Evolutionary conservation across 2,329 filamentous ascomycete genomes (phyloP).

Genomic region (Penicillium corylophilum): DNA sequence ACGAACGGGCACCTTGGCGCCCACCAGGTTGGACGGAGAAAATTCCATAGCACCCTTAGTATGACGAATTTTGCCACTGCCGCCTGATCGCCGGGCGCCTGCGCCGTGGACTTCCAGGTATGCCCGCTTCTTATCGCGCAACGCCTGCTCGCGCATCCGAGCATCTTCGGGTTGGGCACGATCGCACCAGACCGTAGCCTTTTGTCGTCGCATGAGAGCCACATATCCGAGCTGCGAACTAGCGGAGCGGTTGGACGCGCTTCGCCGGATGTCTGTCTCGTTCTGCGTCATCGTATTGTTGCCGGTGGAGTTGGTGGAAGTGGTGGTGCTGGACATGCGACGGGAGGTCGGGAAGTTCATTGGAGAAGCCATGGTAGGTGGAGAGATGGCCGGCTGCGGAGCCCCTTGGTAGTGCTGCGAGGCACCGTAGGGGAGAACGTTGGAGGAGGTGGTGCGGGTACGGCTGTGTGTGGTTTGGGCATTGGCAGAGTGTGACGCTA

Average conservation of each 20-base stretch:
- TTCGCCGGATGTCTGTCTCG: constrained; percentile 59
- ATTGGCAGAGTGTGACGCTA: constrained; percentile 27
- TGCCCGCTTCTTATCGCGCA: constrained; percentile 82
- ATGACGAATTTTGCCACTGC: constrained; percentile 79
- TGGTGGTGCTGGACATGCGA: constrained; percentile 42
- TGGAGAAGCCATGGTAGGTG: constrained; percentile 28
- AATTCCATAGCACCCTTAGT: constrained; percentile 79
- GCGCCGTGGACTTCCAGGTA: constrained; percentile 74
- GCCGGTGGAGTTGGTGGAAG: constrained; percentile 41
- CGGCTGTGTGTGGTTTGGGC: constrained; percentile 34
- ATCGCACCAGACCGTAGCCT: constrained; percentile 98
- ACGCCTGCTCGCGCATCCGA: constrained; percentile 74
- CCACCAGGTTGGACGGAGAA: constrained; percentile 69
- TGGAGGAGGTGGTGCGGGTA: constrained; percentile 42
- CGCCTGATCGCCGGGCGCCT: constrained; percentile 55
- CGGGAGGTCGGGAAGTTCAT: constrained; percentile 29
- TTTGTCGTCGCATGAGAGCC: constrained; percentile 92
- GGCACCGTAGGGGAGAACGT: constrained; percentile 29
- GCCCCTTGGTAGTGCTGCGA: constrained; percentile 28
- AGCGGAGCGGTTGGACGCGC: constrained; percentile 75
- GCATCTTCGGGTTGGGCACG: constrained; percentile 90
- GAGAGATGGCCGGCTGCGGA: constrained; percentile 27
- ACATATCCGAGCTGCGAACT: constrained; percentile 76
- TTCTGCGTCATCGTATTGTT: constrained; percentile 27
- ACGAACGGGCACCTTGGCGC: constrained; percentile 83